Evolutionary conservation across 371 early-diverging fungal species (phyloP).

Genomic region (Mucor saturninus): DNA sequence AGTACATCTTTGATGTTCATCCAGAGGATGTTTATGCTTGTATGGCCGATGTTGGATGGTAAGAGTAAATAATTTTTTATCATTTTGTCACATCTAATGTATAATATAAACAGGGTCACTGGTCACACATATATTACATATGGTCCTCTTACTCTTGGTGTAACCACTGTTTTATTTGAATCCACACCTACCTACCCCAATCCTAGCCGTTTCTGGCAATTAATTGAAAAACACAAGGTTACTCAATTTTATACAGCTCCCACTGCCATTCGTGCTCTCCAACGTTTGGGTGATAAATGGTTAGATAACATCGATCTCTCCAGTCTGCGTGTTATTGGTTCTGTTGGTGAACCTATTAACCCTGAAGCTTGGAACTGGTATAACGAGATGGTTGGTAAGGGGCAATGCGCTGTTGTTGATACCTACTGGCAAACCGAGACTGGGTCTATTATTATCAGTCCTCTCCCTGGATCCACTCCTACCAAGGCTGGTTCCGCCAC

Average conservation of each 20-base stretch:
- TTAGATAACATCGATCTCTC: constrained; percentile 77
- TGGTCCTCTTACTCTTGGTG: constrained; percentile 93
- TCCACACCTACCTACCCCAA: constrained; percentile 88
- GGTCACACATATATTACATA: constrained; percentile 93
- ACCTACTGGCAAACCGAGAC: constrained; percentile 98
- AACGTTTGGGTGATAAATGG: constrained; percentile 83
- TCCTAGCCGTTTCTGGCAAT: constrained; percentile 84
- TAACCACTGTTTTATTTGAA: constrained; percentile 94
- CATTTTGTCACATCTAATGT: neutral
- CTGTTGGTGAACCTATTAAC: constrained; percentile 99
- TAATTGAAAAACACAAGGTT: constrained; percentile 86
- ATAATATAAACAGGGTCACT: neutral
- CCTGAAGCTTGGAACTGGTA: constrained; percentile 99
- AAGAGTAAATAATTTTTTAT: neutral
- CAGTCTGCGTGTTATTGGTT: constrained; percentile 89
- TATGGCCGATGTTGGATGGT: constrained; percentile 82
- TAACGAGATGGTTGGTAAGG: constrained; percentile 84
- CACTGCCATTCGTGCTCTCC: constrained; percentile 95
- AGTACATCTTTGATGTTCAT: constrained; percentile 92
- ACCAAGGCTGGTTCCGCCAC: constrained; percentile 97
- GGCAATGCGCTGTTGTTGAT: constrained; percentile 91
- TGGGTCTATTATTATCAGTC: constrained; percentile 92
- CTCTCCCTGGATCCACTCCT: constrained; percentile 86
- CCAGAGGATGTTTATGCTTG: constrained; percentile 84
- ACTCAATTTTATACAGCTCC: constrained; percentile 99